Evolutionary conservation across 345 rosid species (phyloP), one percentile per base, ranked within the genome.

Genomic region (Atalantia buxifolia): DNA sequence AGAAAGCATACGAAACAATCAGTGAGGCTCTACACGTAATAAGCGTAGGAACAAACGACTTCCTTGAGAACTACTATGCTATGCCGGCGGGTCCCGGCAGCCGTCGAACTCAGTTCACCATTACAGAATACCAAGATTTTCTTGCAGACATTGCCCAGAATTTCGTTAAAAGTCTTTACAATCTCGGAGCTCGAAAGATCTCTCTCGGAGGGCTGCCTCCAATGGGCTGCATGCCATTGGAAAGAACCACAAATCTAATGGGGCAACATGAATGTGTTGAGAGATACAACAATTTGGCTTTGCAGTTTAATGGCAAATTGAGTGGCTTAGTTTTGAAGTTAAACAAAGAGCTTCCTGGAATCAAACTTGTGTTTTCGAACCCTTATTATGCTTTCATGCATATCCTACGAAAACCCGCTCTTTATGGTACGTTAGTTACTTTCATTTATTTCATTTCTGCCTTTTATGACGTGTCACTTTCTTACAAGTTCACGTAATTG

Each of bases 171-270:
- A 68, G 76, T 53, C 79, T 90, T 7, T 76, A 87, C 48, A 80
- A 61, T 55, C 86, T 90, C 27, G 93, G 93, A 27, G 93, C 89
- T 16, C 76, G 89, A 13, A 90, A 90, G 78, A 85, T 90, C 35
- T 88, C 91, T n/a, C 66, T 90, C 2, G 88, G 89, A 74, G 93
- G 93, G 16, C 25, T 90, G 71, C 90, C 91, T 74, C 91, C 91
- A 13, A 90, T 90, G 90, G 93, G 93, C 42, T 90, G 93, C 9
- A 82, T 90, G 91, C 93, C 93, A 27, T 70, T 90, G 75, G 93
- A 90, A 78, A 88, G 93, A 81, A 82, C 90, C 60, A 82, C 87
- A 1, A 90, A 90, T 76, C 0, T 87, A 21, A 76, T 86, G 67
- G 81, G 83, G 1, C 80, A 84, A 28, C 77, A 82, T 3, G 75